These are phyloP conservation scores for Rhodosporidiobolus odoratus DNA, from an alignment of 768 basidiomycete species.

Conservation along the genomic window DNA sequence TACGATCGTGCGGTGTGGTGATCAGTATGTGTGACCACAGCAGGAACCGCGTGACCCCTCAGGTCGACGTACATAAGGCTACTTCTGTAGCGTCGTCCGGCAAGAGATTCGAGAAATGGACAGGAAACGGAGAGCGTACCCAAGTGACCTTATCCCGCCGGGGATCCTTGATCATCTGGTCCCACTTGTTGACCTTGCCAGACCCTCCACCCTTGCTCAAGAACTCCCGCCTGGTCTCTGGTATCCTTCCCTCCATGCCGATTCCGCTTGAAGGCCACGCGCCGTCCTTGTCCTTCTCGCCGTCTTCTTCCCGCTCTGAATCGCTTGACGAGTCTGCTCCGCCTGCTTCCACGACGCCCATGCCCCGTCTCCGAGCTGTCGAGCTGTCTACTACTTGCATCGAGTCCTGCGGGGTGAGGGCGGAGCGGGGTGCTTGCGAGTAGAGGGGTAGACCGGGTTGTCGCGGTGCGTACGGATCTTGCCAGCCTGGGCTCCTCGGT, in stretches of 20 bases:
- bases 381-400: conserved; percentile 32
- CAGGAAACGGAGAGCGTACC: conserved; percentile 6
- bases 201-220: conserved; percentile 7
- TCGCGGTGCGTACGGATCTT: conserved; percentile 28
- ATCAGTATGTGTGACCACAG: not conserved
- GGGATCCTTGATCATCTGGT: conserved; percentile 12
- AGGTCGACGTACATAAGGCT: not conserved
- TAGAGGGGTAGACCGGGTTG: conserved; percentile 35
- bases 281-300: not conserved
- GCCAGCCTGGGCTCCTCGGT: not conserved
- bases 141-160: conserved; percentile 10
- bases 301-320: not conserved
- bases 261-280: no score
- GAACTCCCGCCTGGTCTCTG: conserved; percentile 18
- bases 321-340: not conserved
- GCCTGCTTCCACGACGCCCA: not conserved
- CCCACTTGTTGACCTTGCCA: conserved; percentile 22
- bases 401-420: not conserved
- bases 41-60: no score
- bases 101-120: not conserved
- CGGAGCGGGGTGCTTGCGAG: not conserved
- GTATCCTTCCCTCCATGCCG: not conserved
- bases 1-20: not conserved
- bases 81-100: not conserved
- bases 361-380: conserved; percentile 20